Evolutionary conservation across 1,284 basidiomycete genomes (phyloP), one percentile per base, ranked within the genome.

Genomic region (Tilletia indica): DNA sequence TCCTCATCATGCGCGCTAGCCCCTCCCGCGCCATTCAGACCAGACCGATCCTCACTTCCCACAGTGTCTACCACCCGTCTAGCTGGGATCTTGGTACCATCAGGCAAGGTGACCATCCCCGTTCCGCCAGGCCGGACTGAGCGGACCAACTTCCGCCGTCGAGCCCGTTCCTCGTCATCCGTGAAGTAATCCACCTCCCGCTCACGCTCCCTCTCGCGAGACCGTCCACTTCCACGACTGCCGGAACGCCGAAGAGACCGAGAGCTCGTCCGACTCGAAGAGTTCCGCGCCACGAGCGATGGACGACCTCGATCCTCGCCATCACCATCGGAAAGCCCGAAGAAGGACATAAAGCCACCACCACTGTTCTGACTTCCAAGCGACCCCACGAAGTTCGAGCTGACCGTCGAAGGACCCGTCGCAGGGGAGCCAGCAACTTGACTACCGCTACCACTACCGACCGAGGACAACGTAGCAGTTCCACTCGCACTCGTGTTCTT

Each of bases 51-150:
- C 72, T 68, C 19, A 21, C 66, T 48, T 74, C 74, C 38, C 48
- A 49, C 16, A 45, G 68, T 72, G 49, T 83, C 78, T 68, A 77
- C 81, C 48, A 82, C 82, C 39, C 77, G 73, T 3, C 81, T 71
- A 21, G 82, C 82, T 25, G 72, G 73, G 68, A 83, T 82, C 63
- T 79, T 80, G 66, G 79, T 77, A 66, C 82, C 82, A 47, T 83
- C 81, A 2, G 80, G 80, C 0, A 83, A 75, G 0, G 82, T 83
- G 34, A 83, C 82, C 81, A 82, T 82, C 4, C 82, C 82, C 0
- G 82, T 83, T 11, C 82, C 82, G 12, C 82, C 82, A 45, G 82
- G 82, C 36, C 82, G 76, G 14, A 73, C 74, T 1, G 79, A 73
- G 34, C 77, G 77, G 45, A 83, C 78, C 31, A 82, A 71, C 68